phyloP scores from a whole-genome alignment of 352 stramenopile species.

The Thraustotheca clavata region DNA sequence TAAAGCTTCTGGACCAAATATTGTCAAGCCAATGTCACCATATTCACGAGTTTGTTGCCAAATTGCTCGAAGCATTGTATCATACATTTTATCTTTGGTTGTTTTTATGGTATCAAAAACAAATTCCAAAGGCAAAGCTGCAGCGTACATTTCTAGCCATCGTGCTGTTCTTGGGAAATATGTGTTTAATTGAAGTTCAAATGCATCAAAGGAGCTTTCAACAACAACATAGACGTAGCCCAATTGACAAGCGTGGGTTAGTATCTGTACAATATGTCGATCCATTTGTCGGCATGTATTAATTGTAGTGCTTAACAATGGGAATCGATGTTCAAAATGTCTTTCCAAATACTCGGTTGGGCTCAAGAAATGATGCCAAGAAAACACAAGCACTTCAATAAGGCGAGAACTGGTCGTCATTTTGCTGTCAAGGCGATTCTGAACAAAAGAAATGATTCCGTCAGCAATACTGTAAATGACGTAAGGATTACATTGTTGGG shows the following conservation, averaged over 20 bases:
- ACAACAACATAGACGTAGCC: neutral
- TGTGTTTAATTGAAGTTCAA: neutral
- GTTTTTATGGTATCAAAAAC: neutral
- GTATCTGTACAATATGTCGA: neutral
- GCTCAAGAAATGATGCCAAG: neutral
- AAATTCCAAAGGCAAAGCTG: too few relatives aligned
- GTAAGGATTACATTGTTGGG: too few relatives aligned
- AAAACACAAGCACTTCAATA: neutral
- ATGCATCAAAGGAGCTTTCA: neutral
- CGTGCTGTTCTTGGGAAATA: neutral
- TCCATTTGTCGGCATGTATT: neutral
- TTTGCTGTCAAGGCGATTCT: too few relatives aligned
- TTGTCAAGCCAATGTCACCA: neutral
- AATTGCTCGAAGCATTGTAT: neutral
- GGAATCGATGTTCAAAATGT: neutral
- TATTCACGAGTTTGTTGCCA: neutral
- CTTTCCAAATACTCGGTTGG: neutral
- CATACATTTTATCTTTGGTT: neutral
- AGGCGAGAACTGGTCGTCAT: neutral
- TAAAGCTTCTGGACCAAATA: neutral
- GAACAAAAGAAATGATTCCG: too few relatives aligned
- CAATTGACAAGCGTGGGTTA: neutral
- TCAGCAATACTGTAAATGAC: too few relatives aligned
- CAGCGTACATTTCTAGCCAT: neutral
- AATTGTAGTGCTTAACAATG: neutral